Base-by-base conservation (phyloP, 495 filamentous ascomycete species). In the Podospora comata region DNA sequence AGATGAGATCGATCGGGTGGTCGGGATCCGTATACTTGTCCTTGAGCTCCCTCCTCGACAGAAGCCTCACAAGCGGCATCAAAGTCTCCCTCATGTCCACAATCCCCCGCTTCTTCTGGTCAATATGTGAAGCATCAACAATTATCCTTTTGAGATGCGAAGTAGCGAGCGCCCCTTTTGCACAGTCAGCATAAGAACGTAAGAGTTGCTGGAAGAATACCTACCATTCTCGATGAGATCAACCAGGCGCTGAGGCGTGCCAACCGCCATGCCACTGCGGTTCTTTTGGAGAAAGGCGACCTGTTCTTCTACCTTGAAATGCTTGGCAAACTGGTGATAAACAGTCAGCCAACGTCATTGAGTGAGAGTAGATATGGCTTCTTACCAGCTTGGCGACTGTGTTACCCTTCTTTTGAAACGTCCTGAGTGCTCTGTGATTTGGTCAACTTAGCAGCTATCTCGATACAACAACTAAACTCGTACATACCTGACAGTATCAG, bases 61-160 rank as follows among this genome's bases (percentile, higher is more conserved):
- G 82, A 67, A 93, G 83, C 68, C 85, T 82, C 44, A 91, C 80
- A 27, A 97, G 83, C 1, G 93, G 91, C 65, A 91, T 77, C 78
- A 91, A 89, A 2, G 90, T 92, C 65, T 99, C 95, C 71, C 89
- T 90, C 91, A 97, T 96, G 69, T 98, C 96, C 72, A 96, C 87
- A 64, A 98, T 88, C 5, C 91, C 91, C 59, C 93, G 85, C 80
- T 96, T 93, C 82, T 99, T 99, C 75, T 90, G 86, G 75, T 98
- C 93, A 69, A 97, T 88, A 72, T 94, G 88, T 2, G 93, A 97
- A 48, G 89, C 90, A 76, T 98, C 96, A 65, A 98, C 84, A 13
- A 97, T 86, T 55, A 99, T 87, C 66, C 91, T 85, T 76, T 93
- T 83, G 44, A 98, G 79, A 39, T 88, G 84, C 28, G 85, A 83